Evolutionary conservation across 768 basidiomycete species (phyloP).

Genomic region (Agaricus bisporus): DNA sequence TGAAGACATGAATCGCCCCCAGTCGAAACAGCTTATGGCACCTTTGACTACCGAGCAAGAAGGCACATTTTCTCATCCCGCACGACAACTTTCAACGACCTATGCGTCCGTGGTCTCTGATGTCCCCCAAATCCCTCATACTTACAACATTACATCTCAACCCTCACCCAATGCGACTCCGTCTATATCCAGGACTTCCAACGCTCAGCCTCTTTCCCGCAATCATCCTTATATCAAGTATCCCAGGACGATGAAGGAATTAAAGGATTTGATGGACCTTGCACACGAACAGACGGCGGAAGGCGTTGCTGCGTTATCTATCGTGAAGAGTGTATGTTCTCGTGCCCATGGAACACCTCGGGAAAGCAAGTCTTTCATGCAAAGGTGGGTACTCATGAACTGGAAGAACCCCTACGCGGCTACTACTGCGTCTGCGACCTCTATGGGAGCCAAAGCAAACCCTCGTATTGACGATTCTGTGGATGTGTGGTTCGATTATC

Average conservation of each 20-base stretch:
- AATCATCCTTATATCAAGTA: conserved; percentile 13
- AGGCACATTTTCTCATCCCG: neutral
- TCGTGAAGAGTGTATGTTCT: conserved; percentile 38
- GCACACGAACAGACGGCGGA: conserved; percentile 39
- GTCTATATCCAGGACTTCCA: neutral
- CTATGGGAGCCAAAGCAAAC: conserved; percentile 26
- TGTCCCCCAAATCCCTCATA: neutral
- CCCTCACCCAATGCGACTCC: neutral
- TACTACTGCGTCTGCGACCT: conserved; percentile 1
- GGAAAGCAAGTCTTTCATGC: conserved; percentile 38
- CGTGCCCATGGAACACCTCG: conserved; percentile 38
- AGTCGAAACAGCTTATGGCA: neutral
- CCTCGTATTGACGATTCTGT: conserved; percentile 42
- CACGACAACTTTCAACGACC: neutral
- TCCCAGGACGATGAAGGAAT: conserved; percentile 32
- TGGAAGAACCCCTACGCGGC: conserved; percentile 33
- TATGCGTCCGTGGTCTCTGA: conserved; percentile 3
- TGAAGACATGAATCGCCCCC: neutral
- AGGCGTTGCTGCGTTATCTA: conserved; percentile 25
- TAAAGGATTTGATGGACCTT: conserved; percentile 35
- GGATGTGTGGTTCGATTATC: conserved; percentile 40
- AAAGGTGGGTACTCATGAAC: conserved; percentile 33
- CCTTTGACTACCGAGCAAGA: neutral
- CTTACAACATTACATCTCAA: neutral
- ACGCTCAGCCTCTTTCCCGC: conserved; percentile 12